Base-by-base conservation (phyloP, 306 rosid species). In the Pueraria montana region DNA sequence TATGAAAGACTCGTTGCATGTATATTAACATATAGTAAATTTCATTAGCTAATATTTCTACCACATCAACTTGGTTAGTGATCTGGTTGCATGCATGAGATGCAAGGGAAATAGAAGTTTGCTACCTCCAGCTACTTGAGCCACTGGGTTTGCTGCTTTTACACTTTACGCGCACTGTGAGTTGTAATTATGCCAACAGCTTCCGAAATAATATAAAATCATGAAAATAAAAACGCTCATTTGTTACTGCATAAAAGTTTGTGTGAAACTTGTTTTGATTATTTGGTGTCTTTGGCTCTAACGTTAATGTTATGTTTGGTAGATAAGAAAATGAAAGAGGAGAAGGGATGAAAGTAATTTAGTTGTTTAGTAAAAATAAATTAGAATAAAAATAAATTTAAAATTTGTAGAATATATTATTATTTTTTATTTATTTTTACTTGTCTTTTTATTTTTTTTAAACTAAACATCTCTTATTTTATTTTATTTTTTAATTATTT, bases 81-180 rank as follows among this genome's bases (percentile, higher is more conserved):
- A 2, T 61, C 59, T 80, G 86, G 87, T 26, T 81, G 49, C 55
- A 76, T 76, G 50, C 43, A 76, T 42, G 34, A 42, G 72, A 76
- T 77, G 53, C 80, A 6, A 61, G 50, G 3, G 16, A 24, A 76
- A 30, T 42, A 24, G 53, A 48, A 79, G 24, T 48, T 56, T 75
- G 69, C 42, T 45, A 56, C 17, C 49, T 73, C 11, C 49, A 32
- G 49, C 65, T 11, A 53, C 18, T 32, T 49, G 63, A 49, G 48
- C 46, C 9, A 38, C 9, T 38, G 43, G 45, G 26, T 49, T 50
- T 49, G 21, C 12, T 56, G 67, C 13, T 21, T 18, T 74, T 61
- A 59, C 62, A 55, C 26, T 55, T 30, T 11, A 50, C 65, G 36
- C 21, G 79, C 14, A 27, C 12, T 32, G 16, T 72, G 65, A 53